Base-by-base conservation (phyloP, 179 eudicot genomes). In the Silene coronaria region DNA sequence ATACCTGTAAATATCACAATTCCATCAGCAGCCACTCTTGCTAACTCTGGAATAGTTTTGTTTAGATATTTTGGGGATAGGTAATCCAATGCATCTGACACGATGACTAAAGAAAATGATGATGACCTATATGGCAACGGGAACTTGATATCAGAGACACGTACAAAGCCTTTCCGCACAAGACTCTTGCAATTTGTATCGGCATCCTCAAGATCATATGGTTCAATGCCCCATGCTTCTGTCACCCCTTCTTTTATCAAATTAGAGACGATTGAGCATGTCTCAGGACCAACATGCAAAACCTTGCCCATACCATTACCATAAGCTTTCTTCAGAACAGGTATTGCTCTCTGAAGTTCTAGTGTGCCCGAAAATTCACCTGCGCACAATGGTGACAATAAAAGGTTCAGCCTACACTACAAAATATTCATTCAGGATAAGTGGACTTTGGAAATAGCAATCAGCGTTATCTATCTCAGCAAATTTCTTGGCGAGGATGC, bases 191-290 rank as follows among this genome's bases (percentile, higher is more conserved):
- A 94, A 84, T 68, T 82, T 16, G 78, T 73, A 85, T 88, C 95
- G 14, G 87, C 81, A 66, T 94, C 98, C 80, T 94, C 98, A n/a
- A 94, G 77, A 74, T 94, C 98, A 81, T 94, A 94, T 30, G 98
- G 98, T 84, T 94, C 98, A 61, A 94, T 84, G 26, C 98, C 98
- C 97, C 97, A 94, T 60, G 97, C 97, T 85, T 94, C 98, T 30
- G 94, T 89, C 42, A 85, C 96, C 65, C 87, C 89, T 86, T 92
- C 95, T 76, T 82, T 89, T 75, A 92, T 69, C 72, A 94, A 78
- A 75, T 87, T 83, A 76, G 98, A 88, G 21, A 92, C 95, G 22
- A 92, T 88, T 0, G 96, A 88, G 84, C 98, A 94, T 80, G 89
- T 84, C 57, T 94, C 98, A 21, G 97, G 98, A 6, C 98, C 98